Evolutionary conservation across 495 filamentous ascomycete species (phyloP).

Genomic region (Sabuloglossum arenarium): DNA sequence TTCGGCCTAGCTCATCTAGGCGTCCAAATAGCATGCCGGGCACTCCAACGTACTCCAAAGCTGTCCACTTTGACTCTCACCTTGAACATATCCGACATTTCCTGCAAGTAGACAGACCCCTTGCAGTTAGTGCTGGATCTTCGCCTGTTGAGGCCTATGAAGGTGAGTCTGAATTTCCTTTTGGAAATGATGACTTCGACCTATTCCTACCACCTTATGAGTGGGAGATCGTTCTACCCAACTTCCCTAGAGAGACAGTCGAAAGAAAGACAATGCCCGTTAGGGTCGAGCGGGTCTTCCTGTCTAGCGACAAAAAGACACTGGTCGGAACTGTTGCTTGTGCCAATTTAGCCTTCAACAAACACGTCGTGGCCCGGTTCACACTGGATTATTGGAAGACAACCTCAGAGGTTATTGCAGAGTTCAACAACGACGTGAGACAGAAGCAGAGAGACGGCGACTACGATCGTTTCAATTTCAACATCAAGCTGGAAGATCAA

Average conservation of each 20-base stretch:
- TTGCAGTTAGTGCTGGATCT: constrained; percentile 88
- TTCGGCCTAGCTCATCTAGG: constrained; percentile 47
- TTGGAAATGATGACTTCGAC: constrained; percentile 30
- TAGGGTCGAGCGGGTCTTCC: constrained; percentile 60
- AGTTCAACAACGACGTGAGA: constrained; percentile 62
- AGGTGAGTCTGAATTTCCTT: constrained; percentile 71
- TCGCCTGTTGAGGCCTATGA: constrained; percentile 80
- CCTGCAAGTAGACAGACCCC: constrained; percentile 72
- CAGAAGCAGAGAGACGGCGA: constrained; percentile 42
- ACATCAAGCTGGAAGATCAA: constrained; percentile 77
- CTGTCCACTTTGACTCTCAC: constrained; percentile 87
- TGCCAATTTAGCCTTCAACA: constrained; percentile 79
- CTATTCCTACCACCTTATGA: constrained; percentile 36
- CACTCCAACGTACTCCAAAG: constrained; percentile 84
- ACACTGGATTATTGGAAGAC: constrained; percentile 98
- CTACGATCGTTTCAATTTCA: constrained; percentile 80
- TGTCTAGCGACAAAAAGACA: constrained; percentile 70
- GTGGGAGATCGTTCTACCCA: constrained; percentile 70
- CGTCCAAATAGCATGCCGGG: constrained; percentile 94
- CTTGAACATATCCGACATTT: constrained; percentile 93
- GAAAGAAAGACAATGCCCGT: constrained; percentile 43
- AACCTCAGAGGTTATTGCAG: constrained; percentile 77
- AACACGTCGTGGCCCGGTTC: constrained; percentile 71
- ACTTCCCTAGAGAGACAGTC: constrained; percentile 54
- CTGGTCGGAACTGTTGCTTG: constrained; percentile 67